A percentile compares a stretch with the other conserved stretches of the same genome.
phyloP scores from a whole-genome alignment of 768 basidiomycete species.

The Boletus sensibilis region DNA sequence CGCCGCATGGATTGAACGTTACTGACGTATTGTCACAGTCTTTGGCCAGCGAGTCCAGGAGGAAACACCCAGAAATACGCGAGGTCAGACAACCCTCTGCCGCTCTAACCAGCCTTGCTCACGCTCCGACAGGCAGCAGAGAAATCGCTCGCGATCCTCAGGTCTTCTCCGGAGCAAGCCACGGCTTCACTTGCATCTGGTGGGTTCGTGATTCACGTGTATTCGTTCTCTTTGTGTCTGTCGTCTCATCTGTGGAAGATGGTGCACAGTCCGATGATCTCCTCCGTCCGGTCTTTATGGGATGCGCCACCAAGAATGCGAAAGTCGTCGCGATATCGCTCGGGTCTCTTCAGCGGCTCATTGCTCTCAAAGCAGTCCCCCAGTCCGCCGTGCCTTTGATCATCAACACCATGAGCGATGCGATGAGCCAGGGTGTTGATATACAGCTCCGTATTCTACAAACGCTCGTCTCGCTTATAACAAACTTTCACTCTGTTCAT shows the following conservation, averaged over 20 bases:
- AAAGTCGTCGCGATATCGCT: slow-evolving; percentile 94
- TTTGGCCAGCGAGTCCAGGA: slow-evolving; percentile 81
- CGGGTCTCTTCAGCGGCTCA: slow-evolving; percentile 87
- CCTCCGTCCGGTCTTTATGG: slow-evolving; percentile 87
- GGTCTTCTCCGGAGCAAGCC: slow-evolving; percentile 80
- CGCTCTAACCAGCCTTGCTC: slow-evolving; percentile 2
- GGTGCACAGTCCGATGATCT: slow-evolving; percentile 79
- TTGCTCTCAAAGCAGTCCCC: slow-evolving; percentile 81
- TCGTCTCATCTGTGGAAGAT: slow-evolving; percentile 43
- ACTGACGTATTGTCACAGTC: slow-evolving; percentile 47
- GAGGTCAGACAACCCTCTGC: slow-evolving; percentile 55
- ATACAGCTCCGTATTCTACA: slow-evolving; percentile 94
- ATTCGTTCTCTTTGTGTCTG: neutral
- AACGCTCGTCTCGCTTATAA: slow-evolving; percentile 87
- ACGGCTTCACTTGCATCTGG: slow-evolving; percentile 71
- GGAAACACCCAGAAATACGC: slow-evolving; percentile 90
- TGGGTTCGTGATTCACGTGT: slow-evolving; percentile 35
- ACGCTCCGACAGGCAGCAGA: slow-evolving; percentile 65
- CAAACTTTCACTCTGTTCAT: slow-evolving; percentile 81
- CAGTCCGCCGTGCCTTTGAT: slow-evolving; percentile 76
- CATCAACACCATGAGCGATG: slow-evolving; percentile 80
- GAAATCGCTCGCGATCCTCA: slow-evolving; percentile 77
- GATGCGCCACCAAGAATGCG: slow-evolving; percentile 87
- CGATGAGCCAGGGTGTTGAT: slow-evolving; percentile 92
- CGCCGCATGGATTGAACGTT: neutral